Base-by-base conservation (phyloP, 306 rosid species). In the Vachellia collinsii region DNA sequence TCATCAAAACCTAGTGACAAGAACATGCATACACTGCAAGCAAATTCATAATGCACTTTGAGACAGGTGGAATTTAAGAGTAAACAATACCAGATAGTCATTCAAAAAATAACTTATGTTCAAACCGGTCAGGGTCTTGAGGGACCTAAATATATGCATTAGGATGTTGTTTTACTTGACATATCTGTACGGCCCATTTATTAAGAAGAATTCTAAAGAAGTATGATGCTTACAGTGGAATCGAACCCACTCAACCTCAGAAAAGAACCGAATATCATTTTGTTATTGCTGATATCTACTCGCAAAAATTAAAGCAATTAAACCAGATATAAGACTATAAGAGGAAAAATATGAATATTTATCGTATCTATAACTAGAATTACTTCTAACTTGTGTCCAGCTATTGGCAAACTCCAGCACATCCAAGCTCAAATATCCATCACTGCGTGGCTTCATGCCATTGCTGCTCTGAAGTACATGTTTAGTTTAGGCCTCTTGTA, bases 1-100 rank as follows among this genome's bases (percentile, higher is more conserved):
- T 53, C 81, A 56, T 71, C 48, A 72, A 82, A 70, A 44, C 34
- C 54, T 36, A 51, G 58, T 16, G 4, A 64, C 9, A 46, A 82
- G 8, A 65, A 70, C 23, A 64, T 36, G 23, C 8, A 63, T 58
- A 62, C 5, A 1, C 0, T 17, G 44, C 23, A 25, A 61, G 53
- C 29, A 76, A 56, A 65, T 73, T 13, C 34, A 7, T n/a, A 59
- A 10, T 23, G 16, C 65, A 9, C 11, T 59, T 56, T 29, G 68
- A 11, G 68, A 29, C 68, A 0, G 41, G 68, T 12, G 7, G 68
- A 62, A 62, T 13, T 34, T 34, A 19, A 29, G 19, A 29, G 41
- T 62, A 62, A 61, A 29, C 68, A 62, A 0, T 25, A 29, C n/a
- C 42, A 29, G 12, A 62, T 29, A 62, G 19, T 62, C 19, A 50